phyloP scores from a whole-genome alignment of 305 asterid genomes.

The Salvia sclarea region DNA sequence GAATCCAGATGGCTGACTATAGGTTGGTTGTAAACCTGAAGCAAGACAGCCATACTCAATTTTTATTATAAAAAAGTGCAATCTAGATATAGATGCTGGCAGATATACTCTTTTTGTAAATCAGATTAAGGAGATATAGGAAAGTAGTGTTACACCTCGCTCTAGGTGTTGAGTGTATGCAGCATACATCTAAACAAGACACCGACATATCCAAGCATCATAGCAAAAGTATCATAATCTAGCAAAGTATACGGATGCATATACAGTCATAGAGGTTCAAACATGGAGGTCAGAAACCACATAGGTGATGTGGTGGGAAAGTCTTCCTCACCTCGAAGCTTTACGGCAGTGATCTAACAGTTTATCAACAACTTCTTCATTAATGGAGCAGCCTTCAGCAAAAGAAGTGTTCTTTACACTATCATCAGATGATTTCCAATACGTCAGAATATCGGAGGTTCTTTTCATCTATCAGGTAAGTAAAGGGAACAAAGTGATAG shows the following conservation, averaged over 20 bases:
- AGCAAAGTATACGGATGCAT: constrained; percentile 1
- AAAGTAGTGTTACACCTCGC: neutral
- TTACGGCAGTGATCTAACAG: constrained; percentile 52
- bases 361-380: constrained; percentile 60
- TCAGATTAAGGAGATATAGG: neutral
- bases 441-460: constrained; percentile 50
- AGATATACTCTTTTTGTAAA: neutral
- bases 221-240: neutral
- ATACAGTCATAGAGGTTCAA: neutral
- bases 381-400: constrained; percentile 42
- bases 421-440: constrained; percentile 55
- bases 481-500: constrained; percentile 43
- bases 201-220: neutral
- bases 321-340: constrained; percentile 37
- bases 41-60: constrained; percentile 8
- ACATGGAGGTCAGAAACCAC: neutral
- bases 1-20: constrained; percentile 1
- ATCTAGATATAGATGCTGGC: neutral
- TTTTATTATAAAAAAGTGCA: no score
- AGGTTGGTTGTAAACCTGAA: constrained; percentile 4
- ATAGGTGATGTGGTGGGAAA: neutral
- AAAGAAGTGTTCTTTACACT: constrained; percentile 34
- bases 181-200: neutral
- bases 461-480: constrained; percentile 52
- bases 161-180: neutral